A percentile compares a stretch with the other conserved stretches of the same genome.
Evolutionary conservation across 2,329 filamentous ascomycete genomes (phyloP).

Genomic region (Aspergillus aculeatus): DNA sequence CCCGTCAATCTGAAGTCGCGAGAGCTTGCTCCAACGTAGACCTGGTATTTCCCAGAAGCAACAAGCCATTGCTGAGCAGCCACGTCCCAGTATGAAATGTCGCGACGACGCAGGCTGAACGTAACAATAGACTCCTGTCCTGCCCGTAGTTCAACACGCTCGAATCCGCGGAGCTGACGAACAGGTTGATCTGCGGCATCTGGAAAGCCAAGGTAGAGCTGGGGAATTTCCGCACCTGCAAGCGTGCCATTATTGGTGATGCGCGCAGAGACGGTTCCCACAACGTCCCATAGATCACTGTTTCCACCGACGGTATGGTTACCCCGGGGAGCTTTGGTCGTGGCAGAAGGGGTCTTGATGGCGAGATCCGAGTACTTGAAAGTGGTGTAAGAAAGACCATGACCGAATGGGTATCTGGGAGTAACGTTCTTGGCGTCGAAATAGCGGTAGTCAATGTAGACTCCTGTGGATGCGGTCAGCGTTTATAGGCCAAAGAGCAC

Average conservation of each 20-base stretch:
- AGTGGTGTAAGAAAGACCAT: slow-evolving; percentile 29
- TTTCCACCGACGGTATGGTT: slow-evolving; percentile 49
- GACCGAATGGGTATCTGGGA: slow-evolving; percentile 40
- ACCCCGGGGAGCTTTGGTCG: slow-evolving; percentile 5
- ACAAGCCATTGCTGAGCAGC: slow-evolving; percentile 36
- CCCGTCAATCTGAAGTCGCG: slow-evolving; percentile 24
- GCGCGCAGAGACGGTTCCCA: slow-evolving; percentile 50
- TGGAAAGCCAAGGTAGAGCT: slow-evolving; percentile 56
- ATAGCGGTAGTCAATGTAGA: slow-evolving; percentile 55
- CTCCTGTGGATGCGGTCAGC: slow-evolving; percentile 24
- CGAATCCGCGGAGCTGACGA: slow-evolving; percentile 52
- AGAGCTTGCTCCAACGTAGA: slow-evolving; percentile 28
- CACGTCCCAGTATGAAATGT: slow-evolving; percentile 40
- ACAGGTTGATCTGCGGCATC: slow-evolving; percentile 23
- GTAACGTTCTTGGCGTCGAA: slow-evolving; percentile 45
- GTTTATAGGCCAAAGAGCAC: not conserved
- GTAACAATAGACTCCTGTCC: slow-evolving; percentile 43
- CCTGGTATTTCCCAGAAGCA: slow-evolving; percentile 21
- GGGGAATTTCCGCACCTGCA: slow-evolving; percentile 52
- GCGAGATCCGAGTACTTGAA: slow-evolving; percentile 21
- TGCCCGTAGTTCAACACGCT: slow-evolving; percentile 48
- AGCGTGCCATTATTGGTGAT: slow-evolving; percentile 53
- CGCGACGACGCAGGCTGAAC: slow-evolving; percentile 47
- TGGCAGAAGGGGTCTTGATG: not conserved
- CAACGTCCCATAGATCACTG: slow-evolving; percentile 52